These are phyloP conservation scores for Sphaerulina musiva DNA, from an alignment of 2,329 filamentous ascomycete genomes.

Conservation along the genomic window DNA sequence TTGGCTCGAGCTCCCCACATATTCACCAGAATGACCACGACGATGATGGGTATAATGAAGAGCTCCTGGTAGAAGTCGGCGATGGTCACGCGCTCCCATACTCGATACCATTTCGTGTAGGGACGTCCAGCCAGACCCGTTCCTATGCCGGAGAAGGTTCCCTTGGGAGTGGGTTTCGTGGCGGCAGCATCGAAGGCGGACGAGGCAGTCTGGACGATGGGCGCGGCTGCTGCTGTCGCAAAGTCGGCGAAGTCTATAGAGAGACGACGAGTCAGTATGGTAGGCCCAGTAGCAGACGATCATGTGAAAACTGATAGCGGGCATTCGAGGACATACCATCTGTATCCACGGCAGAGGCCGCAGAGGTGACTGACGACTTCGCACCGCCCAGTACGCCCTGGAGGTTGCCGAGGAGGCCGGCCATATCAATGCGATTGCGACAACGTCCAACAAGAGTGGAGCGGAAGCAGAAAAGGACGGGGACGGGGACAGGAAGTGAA, in stretches of 20 bases:
- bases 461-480: background rate
- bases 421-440: slow-evolving; percentile 32
- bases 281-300: background rate
- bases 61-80: slow-evolving; percentile 85
- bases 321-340: slow-evolving; percentile 12
- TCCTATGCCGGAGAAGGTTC: slow-evolving; percentile 29
- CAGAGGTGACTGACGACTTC: slow-evolving; percentile 49
- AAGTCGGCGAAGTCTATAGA: slow-evolving; percentile 85
- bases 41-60: slow-evolving; percentile 67
- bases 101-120: slow-evolving; percentile 92
- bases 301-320: background rate
- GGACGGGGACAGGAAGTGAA: too few relatives aligned
- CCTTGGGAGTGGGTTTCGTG: slow-evolving; percentile 25
- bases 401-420: slow-evolving; percentile 58
- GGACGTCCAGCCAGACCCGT: slow-evolving; percentile 49
- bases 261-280: background rate
- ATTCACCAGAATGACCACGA: slow-evolving; percentile 70
- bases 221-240: slow-evolving; percentile 68
- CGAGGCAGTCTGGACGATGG: slow-evolving; percentile 49
- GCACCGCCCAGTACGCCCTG: slow-evolving; percentile 63
- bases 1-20: slow-evolving; percentile 75
- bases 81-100: slow-evolving; percentile 82
- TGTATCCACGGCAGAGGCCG: slow-evolving; percentile 32
- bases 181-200: slow-evolving; percentile 44
- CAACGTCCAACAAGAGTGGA: background rate